Percentiles rank a stretch among this genome's conserved stretches.
Evolutionary conservation across 1,284 basidiomycete species (phyloP).

Genomic region (Leccinum angustisporum): DNA sequence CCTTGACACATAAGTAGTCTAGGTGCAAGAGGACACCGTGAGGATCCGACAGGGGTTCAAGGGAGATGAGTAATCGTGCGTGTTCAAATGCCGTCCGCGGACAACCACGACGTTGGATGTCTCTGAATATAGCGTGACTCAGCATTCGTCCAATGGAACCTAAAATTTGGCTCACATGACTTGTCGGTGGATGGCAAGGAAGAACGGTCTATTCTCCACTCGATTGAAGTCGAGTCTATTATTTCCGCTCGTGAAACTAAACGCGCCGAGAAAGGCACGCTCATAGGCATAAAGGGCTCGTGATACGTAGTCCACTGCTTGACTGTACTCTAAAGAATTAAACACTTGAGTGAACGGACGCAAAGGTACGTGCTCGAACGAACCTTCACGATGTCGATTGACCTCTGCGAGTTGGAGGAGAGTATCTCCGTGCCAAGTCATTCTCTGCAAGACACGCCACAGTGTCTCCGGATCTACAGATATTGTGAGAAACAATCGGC

Average conservation of each 20-base stretch:
- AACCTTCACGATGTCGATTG: constrained; percentile 82
- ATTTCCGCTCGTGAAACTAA: constrained; percentile 76
- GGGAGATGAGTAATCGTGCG: constrained; percentile 73
- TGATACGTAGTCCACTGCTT: constrained; percentile 83
- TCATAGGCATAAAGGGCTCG: constrained; percentile 89
- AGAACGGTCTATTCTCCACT: constrained; percentile 86
- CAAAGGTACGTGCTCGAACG: constrained; percentile 7
- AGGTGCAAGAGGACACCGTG: constrained; percentile 84
- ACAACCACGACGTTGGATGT: constrained; percentile 84
- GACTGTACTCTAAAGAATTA: constrained; percentile 63
- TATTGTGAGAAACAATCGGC: constrained; percentile 1
- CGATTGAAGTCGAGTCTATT: constrained; percentile 85
- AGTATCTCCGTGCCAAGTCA: constrained; percentile 89
- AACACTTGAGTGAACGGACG: neutral
- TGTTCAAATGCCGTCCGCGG: constrained; percentile 89
- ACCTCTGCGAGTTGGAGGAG: constrained; percentile 85
- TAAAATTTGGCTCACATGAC: constrained; percentile 53
- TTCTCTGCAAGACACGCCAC: constrained; percentile 52
- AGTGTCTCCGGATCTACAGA: constrained; percentile 68
- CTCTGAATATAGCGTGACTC: constrained; percentile 42
- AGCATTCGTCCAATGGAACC: neutral
- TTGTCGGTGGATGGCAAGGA: constrained; percentile 77
- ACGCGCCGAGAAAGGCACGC: constrained; percentile 79
- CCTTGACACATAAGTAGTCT: constrained; percentile 81
- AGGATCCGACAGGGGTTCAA: constrained; percentile 84